phyloP scores from a whole-genome alignment of 1,284 basidiomycete species.

The Ustilago bromivora region DNA sequence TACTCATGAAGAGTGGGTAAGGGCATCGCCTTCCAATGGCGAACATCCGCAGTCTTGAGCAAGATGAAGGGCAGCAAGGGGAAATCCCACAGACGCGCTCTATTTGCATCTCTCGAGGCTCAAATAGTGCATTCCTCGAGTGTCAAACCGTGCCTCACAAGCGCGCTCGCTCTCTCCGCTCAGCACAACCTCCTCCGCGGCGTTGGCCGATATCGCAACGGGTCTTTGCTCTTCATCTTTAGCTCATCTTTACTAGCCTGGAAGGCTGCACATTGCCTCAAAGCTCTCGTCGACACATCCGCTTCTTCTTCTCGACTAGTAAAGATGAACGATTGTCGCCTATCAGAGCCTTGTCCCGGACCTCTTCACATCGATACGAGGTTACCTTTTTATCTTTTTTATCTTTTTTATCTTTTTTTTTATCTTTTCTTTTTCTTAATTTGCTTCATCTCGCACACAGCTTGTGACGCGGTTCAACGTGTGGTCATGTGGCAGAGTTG shows the following conservation, averaged over 20 bases:
- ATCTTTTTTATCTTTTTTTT: slow-evolving; percentile 3
- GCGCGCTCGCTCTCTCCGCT: slow-evolving; percentile 6
- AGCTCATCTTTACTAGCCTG: neutral
- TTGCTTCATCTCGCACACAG: neutral
- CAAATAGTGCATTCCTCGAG: slow-evolving; percentile 51
- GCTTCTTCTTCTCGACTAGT: neutral
- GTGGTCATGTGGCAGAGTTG: slow-evolving; percentile 19
- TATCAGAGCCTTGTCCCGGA: neutral
- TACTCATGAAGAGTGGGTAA: neutral
- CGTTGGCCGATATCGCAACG: neutral
- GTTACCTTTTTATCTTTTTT: neutral
- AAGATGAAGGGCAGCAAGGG: neutral
- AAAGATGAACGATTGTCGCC: neutral
- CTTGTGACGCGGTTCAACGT: neutral
- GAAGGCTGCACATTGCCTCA: neutral
- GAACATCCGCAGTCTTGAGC: neutral
- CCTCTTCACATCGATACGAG: slow-evolving; percentile 9
- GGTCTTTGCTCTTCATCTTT: neutral
- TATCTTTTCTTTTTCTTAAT: neutral
- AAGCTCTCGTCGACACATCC: neutral
- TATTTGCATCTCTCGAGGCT: slow-evolving; percentile 42
- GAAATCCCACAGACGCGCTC: slow-evolving; percentile 14
- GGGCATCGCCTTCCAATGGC: neutral
- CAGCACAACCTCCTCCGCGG: neutral
- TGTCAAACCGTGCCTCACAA: slow-evolving; percentile 42